Evolutionary conservation across 2,329 filamentous ascomycete species (phyloP).

Genomic region (Stagonosporopsis cucurbitacearum): DNA sequence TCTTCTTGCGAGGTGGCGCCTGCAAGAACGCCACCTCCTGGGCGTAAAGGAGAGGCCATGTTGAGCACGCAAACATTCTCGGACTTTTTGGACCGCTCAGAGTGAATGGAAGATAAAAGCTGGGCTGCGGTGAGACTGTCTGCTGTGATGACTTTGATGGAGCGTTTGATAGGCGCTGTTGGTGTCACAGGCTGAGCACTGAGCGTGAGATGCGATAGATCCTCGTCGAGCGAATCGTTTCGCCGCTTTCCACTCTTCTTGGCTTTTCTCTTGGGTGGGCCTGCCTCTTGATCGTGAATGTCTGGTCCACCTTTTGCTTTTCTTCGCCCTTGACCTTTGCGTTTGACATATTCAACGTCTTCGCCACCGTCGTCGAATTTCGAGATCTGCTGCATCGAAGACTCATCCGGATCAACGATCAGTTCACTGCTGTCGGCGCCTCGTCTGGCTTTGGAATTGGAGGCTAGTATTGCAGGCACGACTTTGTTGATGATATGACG

Average conservation of each 20-base stretch:
- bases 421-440: constrained; percentile 63
- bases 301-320: constrained; percentile 29
- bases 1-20: constrained; percentile 69
- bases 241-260: constrained; percentile 22
- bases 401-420: constrained; percentile 48
- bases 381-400: background rate
- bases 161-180: constrained; percentile 16
- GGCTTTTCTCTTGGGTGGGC: background rate
- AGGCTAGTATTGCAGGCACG: constrained; percentile 63
- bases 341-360: constrained; percentile 37
- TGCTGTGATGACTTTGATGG: constrained; percentile 55
- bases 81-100: constrained; percentile 25
- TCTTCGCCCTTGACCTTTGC: constrained; percentile 43
- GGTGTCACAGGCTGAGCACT: background rate
- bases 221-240: constrained; percentile 21
- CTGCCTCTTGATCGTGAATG: background rate
- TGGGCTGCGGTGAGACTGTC: constrained; percentile 64
- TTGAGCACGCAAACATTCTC: constrained; percentile 63
- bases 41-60: constrained; percentile 68
- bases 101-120: constrained; percentile 35
- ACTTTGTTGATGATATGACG: constrained; percentile 65
- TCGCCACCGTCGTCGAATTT: background rate
- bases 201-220: constrained; percentile 18
- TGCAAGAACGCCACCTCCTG: constrained; percentile 66
- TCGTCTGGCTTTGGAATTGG: constrained; percentile 61